Base-by-base conservation (phyloP, 345 rosid species). In the Populus pruinosa region DNA sequence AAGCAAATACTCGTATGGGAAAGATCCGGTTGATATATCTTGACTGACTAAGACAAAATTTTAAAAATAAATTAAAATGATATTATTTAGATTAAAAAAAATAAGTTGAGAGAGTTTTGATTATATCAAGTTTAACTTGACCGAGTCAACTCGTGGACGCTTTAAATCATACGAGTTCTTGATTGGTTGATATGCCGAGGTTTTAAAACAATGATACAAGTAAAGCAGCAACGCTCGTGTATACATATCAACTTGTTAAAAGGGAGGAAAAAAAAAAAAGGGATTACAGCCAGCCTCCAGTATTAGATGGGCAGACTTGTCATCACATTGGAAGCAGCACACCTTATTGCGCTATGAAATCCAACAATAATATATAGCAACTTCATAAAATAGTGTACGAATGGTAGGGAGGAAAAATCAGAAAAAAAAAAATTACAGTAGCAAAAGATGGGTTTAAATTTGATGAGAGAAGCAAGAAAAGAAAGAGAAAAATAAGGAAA, bases 281-380 rank as follows among this genome's bases (percentile, higher is more conserved):
- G 11, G 27, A 66, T 17, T 11, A 67, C 73, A 67, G 62, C 63
- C 75, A 8, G 44, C 44, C 73, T 41, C 61, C 62, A 56, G 16
- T 21, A 33, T 33, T 33, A 72, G 59, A 68, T 67, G 20, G 38
- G 61, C 73, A 43, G 53, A 67, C 77, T 66, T 78, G 43, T 35
- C 55, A 65, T 63, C 53, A 50, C 25, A 12, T 53, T 64, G 50
- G 53, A 70, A 62, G 75, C 76, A 29, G 56, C 59, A 27, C 68
- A 72, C 71, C 69, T 53, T 73, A 41, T 73, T 73, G 77, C 49
- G 41, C 14, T 23, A 74, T 47, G 55, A 70, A 80, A 69, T 56
- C 71, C 70, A 59, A 59, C 67, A 67, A 72, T 11, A 49, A 44
- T 43, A 27, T 27, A 27, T 27, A 62, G 63, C 20, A 10, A 61